These are phyloP conservation scores for Sporobolomyces phaffii DNA, from an alignment of 768 basidiomycete genomes.

Conservation along the genomic window DNA sequence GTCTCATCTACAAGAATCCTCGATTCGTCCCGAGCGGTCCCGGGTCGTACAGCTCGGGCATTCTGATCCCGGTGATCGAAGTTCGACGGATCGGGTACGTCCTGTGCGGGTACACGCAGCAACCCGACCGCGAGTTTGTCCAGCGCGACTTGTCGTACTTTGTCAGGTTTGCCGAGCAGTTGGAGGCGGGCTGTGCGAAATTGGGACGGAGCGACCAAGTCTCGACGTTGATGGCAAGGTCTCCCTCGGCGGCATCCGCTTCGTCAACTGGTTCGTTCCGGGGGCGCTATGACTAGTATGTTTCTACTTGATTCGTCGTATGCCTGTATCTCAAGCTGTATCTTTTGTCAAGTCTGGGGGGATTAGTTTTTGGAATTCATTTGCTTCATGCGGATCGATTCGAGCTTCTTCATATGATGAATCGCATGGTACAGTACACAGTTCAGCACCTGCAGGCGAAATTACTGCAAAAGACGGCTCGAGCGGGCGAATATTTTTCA, in stretches of 20 bases:
- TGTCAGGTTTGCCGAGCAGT: conserved; percentile 24
- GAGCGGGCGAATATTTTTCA: no score
- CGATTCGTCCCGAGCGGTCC: conserved; percentile 7
- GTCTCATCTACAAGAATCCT: conserved; percentile 39
- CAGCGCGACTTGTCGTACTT: conserved; percentile 23
- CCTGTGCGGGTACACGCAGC: conserved; percentile 30
- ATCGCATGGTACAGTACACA: no score
- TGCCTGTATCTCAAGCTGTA: no score
- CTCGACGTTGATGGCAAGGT: background rate
- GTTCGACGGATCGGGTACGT: conserved; percentile 31
- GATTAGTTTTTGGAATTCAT: no score
- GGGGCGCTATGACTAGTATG: conserved; percentile 8
- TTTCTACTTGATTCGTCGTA: background rate
- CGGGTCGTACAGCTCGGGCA: conserved; percentile 24
- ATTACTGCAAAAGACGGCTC: no score
- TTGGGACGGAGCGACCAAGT: background rate
- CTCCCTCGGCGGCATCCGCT: conserved; percentile 2
- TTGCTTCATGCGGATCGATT: no score
- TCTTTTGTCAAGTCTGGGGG: no score
- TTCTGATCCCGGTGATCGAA: conserved; percentile 39
- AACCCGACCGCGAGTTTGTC: conserved; percentile 16
- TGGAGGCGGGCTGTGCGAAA: conserved; percentile 18
- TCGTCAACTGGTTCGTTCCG: background rate
- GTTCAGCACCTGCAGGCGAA: no score
- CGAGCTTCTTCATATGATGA: no score